Percentiles rank a stretch among this genome's conserved stretches.
Conservation (phyloP, 441 rosid genomes). For the Macaranga tanarius region DNA sequence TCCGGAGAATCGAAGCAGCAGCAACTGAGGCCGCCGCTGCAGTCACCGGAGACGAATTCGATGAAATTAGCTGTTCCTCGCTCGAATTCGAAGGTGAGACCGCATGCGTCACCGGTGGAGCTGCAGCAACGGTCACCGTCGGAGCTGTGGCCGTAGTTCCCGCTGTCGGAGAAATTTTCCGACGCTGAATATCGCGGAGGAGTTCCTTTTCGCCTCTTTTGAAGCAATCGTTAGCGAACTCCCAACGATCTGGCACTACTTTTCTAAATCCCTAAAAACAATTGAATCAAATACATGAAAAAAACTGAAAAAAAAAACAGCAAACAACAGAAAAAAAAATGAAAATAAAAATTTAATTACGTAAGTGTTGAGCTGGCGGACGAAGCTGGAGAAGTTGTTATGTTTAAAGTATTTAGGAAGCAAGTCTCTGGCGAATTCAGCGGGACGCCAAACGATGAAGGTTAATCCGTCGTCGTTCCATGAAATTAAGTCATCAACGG, state of each 20-base stretch:
- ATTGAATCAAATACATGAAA: background rate
- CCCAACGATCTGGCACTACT: slow-evolving; percentile 95
- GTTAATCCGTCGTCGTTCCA: slow-evolving; percentile 88
- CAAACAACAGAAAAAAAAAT: background rate
- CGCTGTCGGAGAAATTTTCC: slow-evolving; percentile 53
- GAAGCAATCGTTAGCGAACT: slow-evolving; percentile 78
- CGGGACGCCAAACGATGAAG: slow-evolving; percentile 87
- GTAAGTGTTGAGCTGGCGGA: slow-evolving; percentile 92
- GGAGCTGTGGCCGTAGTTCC: slow-evolving; percentile 26
- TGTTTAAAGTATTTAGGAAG: slow-evolving; percentile 91
- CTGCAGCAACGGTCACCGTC: slow-evolving; percentile 36
- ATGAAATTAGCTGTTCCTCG: slow-evolving; percentile 38
- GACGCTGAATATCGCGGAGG: slow-evolving; percentile 77
- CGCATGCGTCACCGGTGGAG: slow-evolving; percentile 35
- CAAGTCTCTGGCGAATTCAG: slow-evolving; percentile 86
- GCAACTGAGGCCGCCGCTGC: slow-evolving; percentile 13
- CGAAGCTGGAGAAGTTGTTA: slow-evolving; percentile 90
- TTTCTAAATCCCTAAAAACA: slow-evolving; percentile 66
- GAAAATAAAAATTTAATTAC: slow-evolving; percentile 33
- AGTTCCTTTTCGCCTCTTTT: slow-evolving; percentile 69
- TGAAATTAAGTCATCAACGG: slow-evolving; percentile 65
- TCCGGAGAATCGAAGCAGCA: slow-evolving; percentile 29
- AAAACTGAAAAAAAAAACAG: background rate
- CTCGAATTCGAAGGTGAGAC: slow-evolving; percentile 78
- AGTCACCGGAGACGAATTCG: slow-evolving; percentile 61